Evolutionary conservation across 2,329 filamentous ascomycete genomes (phyloP).

Genomic region (Beauveria sp.): DNA sequence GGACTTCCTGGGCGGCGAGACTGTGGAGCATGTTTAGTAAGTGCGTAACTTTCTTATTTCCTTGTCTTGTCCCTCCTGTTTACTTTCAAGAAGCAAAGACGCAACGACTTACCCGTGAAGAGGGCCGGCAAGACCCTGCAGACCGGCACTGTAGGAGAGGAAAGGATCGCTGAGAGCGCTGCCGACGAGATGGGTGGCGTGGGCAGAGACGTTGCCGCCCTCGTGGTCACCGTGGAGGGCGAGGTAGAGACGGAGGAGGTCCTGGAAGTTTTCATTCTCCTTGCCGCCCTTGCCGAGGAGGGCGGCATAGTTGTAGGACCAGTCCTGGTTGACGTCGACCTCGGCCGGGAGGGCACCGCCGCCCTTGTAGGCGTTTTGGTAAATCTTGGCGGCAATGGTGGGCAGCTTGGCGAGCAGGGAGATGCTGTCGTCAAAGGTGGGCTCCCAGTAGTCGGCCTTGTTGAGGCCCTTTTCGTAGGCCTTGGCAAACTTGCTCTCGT

Average conservation of each 20-base stretch:
- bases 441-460: constrained; percentile 99
- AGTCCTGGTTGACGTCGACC: constrained; percentile 81
- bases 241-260: constrained; percentile 86
- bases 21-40: constrained; percentile 26
- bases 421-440: constrained; percentile 92
- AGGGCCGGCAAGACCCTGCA: constrained; percentile 92
- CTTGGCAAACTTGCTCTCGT: constrained; percentile 88
- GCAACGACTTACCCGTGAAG: constrained; percentile 40
- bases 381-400: constrained; percentile 94
- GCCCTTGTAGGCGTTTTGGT: constrained; percentile 81
- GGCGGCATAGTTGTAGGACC: constrained; percentile 97
- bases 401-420: constrained; percentile 92
- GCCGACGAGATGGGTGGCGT: constrained; percentile 90
- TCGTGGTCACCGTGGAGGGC: constrained; percentile 97
- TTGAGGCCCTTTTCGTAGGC: constrained; percentile 83
- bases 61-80: not conserved
- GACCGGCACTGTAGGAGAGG: constrained; percentile 90
- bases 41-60: not conserved
- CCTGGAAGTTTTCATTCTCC: constrained; percentile 90
- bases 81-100: not conserved
- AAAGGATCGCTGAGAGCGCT: constrained; percentile 92
- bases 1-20: constrained; percentile 90
- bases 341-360: constrained; percentile 64
- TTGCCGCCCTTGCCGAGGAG: constrained; percentile 87
- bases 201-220: constrained; percentile 94